phyloP scores from a whole-genome alignment of 495 filamentous ascomycete genomes.

The Penicillium flavigenum region DNA sequence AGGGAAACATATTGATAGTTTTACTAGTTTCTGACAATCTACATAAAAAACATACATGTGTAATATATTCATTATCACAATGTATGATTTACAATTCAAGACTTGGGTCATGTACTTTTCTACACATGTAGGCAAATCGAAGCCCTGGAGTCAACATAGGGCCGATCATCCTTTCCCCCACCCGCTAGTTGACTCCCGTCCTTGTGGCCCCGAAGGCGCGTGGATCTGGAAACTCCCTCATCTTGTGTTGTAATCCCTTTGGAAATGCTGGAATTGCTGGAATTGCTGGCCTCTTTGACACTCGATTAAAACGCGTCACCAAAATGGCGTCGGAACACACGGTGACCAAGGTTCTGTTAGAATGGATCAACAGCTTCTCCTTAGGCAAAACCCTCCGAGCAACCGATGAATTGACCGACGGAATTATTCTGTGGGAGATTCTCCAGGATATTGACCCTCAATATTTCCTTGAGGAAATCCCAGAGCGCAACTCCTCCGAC shows the following conservation, averaged over 20 bases:
- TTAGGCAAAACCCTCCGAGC: conserved; percentile 45
- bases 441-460: conserved; percentile 65
- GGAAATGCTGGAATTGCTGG: conserved; percentile 20
- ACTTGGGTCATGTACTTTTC: not conserved
- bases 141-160: not conserved
- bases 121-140: not conserved
- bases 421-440: conserved; percentile 68
- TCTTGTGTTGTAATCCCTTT: not conserved
- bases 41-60: not conserved
- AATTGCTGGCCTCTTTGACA: conserved; percentile 14
- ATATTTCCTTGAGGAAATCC: conserved; percentile 65
- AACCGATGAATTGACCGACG: conserved; percentile 70
- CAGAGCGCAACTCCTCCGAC: conserved; percentile 52
- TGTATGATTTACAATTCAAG: not conserved
- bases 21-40: not conserved
- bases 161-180: conserved; percentile 10
- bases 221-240: conserved; percentile 18
- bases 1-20: not conserved
- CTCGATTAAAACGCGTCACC: conserved; percentile 15
- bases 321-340: conserved; percentile 48
- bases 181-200: conserved; percentile 16
- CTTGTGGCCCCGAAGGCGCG: conserved; percentile 13
- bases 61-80: not conserved
- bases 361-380: conserved; percentile 59
- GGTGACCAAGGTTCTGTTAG: conserved; percentile 52